Evolutionary conservation across 2,329 filamentous ascomycete genomes (phyloP), one percentile per base, ranked within the genome.

Genomic region (Pseudocercospora crystallina): DNA sequence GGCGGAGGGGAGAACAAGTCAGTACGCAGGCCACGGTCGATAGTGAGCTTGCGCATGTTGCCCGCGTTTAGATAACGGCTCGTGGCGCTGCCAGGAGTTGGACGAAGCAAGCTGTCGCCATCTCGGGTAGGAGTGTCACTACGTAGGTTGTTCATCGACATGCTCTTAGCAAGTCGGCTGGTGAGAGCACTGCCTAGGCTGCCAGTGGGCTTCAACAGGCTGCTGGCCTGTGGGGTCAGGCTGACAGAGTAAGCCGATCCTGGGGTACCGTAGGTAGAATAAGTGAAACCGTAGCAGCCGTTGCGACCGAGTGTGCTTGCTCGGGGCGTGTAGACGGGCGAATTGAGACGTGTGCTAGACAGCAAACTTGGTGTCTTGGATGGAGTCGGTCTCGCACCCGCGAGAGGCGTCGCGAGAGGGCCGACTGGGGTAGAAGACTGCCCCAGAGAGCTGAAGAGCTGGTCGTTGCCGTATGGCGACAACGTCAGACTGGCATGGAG

Each of bases 371-470:
- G 57, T 7, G 62, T 61, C 59, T 63, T 64, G 26, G 54, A 57
- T 9, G 60, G 64, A 14, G 62, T 50, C 12, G 65, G 60, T 46
- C 59, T 85, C 47, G 78, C 81, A 57, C 84, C 86, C 8, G 85
- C 87, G 10, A 97, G 78, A 0, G 95, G 94, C 0, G 92, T 97
- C 8, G 92, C 94, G 58, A 99, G 79, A 2, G 95, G 94, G 2
- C 94, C 94, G 2, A 90, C 88, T 63, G 90, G 80, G 44, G 90
- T 69, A 70, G 79, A 73, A 72, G 88, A 72, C 65, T 84, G 66
- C 60, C 78, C 78, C 12, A 96, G 75, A 46, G 85, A 86, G 30
- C 85, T 82, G 70, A 97, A 97, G 14, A 99, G 80, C 1, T 90
- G 89, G 39, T 89, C 83, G 46, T 89, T 90, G 35, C 94, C 94